Evolutionary conservation across 2,329 filamentous ascomycete species (phyloP).

Genomic region (Cladophialophora immunda): DNA sequence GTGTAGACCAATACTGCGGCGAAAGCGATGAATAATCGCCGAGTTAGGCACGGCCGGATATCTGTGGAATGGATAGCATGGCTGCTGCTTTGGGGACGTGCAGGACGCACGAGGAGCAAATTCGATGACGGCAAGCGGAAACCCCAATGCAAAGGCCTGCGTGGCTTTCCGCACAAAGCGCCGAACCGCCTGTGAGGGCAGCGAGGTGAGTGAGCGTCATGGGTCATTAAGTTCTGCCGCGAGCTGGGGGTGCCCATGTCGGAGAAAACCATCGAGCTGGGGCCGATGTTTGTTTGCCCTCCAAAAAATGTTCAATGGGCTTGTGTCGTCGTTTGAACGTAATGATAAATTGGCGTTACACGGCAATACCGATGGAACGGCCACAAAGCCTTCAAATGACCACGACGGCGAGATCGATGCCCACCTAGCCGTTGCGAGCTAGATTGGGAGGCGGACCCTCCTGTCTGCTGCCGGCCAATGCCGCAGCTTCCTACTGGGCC

Average conservation of each 20-base stretch:
- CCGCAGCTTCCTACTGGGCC: constrained; percentile 24
- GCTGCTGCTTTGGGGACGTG: constrained; percentile 7
- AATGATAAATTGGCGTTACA: constrained; percentile 26
- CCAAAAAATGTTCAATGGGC: constrained; percentile 5
- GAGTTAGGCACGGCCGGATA: constrained; percentile 24
- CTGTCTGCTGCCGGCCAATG: constrained; percentile 28
- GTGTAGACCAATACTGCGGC: constrained; percentile 16
- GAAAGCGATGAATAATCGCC: constrained; percentile 33
- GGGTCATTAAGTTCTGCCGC: constrained; percentile 27
- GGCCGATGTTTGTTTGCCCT: constrained; percentile 24
- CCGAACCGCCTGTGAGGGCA: constrained; percentile 6
- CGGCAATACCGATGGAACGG: constrained; percentile 12
- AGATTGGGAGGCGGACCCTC: constrained; percentile 27
- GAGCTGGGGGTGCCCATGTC: constrained; percentile 34
- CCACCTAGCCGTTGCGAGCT: constrained; percentile 32
- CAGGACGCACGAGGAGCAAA: constrained; percentile 7
- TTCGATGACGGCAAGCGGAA: constrained; percentile 30
- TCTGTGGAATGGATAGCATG: constrained; percentile 11
- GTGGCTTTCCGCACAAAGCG: constrained; percentile 14
- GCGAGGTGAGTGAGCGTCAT: constrained; percentile 9
- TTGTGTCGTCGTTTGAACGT: constrained; percentile 3
- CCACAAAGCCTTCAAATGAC: constrained; percentile 34
- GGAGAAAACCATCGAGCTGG: constrained; percentile 31
- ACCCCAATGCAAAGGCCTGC: constrained; percentile 17
- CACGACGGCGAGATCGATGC: constrained; percentile 9